Evolutionary conservation across 2,329 filamentous ascomycete species (phyloP), one percentile per base, ranked within the genome.

Genomic region (Fusarium transvaalense): DNA sequence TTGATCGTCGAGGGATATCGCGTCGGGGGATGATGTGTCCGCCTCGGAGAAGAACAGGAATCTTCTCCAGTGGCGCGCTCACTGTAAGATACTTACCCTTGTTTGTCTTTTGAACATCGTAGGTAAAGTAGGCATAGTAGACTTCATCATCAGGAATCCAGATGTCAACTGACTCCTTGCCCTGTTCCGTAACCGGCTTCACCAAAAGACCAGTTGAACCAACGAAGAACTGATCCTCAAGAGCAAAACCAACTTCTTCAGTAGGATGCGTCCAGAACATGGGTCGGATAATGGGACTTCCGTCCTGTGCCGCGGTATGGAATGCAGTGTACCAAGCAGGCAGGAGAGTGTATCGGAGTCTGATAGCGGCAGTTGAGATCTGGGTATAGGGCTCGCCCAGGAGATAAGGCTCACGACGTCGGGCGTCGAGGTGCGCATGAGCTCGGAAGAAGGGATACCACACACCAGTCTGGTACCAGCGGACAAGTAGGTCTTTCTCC

Each of bases 361-460:
- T 91, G 41, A 99, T 84, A 3, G 96, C 94, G 64, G 95, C 89
- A 0, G 93, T 93, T 75, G 97, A 92, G 77, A 97, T 97, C 53
- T 87, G 86, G 5, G 89, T 92, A 80, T 97, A 94, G 1, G 94
- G 94, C 64, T 96, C 92, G 13, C 92, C 91, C 13, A 90, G 85
- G 60, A 98, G 84, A 77, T 98, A 99, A 5, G 96, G 96, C 81
- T 99, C 96, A 53, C 96, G 91, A 27, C 96, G 91, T 45, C 96
- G 93, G 38, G 96, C 92, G 76, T 99, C 96, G 64, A 98, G 98
- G 79, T 99, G 96, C 9, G 96, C 96, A 77, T 99, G 96, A 3
- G 89, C 96, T 65, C 96, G 92, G 91, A 98, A 97, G 84, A 98
- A 99, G 10, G 96, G 96, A 78, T 98, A 98, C 84, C 97, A 99